Evolutionary conservation across 257 asterid genomes (phyloP).

Genomic region (Ilex aquifolium): DNA sequence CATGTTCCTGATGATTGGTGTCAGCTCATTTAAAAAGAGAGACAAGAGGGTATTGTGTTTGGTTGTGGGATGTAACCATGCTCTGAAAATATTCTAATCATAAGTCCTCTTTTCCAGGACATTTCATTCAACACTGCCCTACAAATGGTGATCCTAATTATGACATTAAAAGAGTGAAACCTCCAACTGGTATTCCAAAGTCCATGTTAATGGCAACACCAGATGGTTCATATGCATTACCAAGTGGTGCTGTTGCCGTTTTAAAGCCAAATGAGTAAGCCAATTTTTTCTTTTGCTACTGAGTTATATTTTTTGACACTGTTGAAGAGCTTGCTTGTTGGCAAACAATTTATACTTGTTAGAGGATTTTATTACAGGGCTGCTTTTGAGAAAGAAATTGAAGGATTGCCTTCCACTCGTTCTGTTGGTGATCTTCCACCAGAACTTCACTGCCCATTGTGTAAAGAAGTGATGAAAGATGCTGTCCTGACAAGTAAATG

Average conservation of each 20-base stretch:
- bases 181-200: constrained; percentile 97
- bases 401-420: constrained; percentile 89
- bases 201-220: constrained; percentile 94
- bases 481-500: constrained; percentile 98
- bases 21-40: background rate
- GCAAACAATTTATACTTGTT: background rate
- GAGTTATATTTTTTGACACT: no score
- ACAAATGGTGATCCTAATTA: constrained; percentile 95
- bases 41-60: background rate
- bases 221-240: constrained; percentile 91
- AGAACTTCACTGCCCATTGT: constrained; percentile 86
- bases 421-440: constrained; percentile 87
- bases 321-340: no score
- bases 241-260: constrained; percentile 89
- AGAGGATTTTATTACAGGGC: constrained; percentile 41
- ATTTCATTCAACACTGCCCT: constrained; percentile 96
- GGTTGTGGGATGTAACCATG: background rate
- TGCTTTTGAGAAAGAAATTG: constrained; percentile 93
- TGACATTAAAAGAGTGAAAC: constrained; percentile 84
- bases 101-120: constrained; percentile 48
- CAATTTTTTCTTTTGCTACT: no score
- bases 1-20: constrained; percentile 3
- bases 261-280: constrained; percentile 89
- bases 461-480: constrained; percentile 97
- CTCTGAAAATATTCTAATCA: background rate